A percentile compares a stretch with the other conserved stretches of the same genome.
Evolutionary conservation across 345 rosid species (phyloP).

Genomic region (Odontarrhena argentea): DNA sequence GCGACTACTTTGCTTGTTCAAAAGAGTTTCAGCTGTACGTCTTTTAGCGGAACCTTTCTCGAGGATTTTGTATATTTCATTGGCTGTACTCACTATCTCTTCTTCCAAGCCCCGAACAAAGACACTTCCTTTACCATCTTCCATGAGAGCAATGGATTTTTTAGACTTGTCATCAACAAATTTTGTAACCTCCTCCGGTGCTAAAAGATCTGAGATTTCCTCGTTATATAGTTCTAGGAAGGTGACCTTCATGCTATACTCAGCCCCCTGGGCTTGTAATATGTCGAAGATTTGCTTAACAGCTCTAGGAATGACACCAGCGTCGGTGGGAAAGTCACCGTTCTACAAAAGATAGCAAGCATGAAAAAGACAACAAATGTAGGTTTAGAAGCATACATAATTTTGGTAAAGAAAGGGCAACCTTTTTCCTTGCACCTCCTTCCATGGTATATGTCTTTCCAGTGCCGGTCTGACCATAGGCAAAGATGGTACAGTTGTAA

Average conservation of each 20-base stretch:
- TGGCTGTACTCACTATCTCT: conserved; percentile 91
- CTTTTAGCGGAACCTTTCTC: conserved; percentile 97
- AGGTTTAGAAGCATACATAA: not conserved
- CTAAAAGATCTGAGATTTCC: conserved; percentile 97
- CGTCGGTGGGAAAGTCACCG: conserved; percentile 94
- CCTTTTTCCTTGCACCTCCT: conserved; percentile 98
- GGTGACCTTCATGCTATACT: conserved; percentile 97
- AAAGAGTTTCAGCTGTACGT: conserved; percentile 98
- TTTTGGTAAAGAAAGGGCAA: conserved; percentile 16
- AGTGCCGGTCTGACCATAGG: conserved; percentile 98
- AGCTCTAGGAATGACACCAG: conserved; percentile 97
- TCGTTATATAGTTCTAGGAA: conserved; percentile 93
- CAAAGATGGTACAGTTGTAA: conserved; percentile 97
- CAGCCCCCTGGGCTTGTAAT: conserved; percentile 86
- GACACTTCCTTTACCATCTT: conserved; percentile 99
- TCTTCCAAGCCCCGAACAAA: conserved; percentile 96
- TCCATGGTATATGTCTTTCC: conserved; percentile 99
- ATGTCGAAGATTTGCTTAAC: conserved; percentile 90
- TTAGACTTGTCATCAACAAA: conserved; percentile 89
- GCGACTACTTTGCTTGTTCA: conserved; percentile 99
- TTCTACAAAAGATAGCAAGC: conserved; percentile 53
- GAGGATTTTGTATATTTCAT: conserved; percentile 93
- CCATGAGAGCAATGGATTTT: conserved; percentile 96
- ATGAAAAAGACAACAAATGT: conserved; percentile 4
- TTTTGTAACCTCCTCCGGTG: conserved; percentile 76